Conservation (phyloP, 371 early-diverging fungal species). For the Saksenaea vasiformis region DNA sequence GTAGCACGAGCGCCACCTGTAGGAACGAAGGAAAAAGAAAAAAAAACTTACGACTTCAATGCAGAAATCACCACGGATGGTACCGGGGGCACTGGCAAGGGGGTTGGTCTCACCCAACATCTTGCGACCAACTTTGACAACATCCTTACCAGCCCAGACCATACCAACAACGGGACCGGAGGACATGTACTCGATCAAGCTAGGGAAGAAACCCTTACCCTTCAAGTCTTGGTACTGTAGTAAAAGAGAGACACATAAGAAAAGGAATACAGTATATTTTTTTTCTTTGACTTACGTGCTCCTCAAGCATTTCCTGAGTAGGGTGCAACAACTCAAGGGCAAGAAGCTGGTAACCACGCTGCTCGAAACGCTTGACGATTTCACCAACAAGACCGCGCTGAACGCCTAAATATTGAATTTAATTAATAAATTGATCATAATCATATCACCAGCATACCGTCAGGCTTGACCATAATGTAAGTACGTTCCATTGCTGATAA, state of each 20-base stretch:
- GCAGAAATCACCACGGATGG: slow-evolving; percentile 99
- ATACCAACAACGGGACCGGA: slow-evolving; percentile 93
- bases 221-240: slow-evolving; percentile 86
- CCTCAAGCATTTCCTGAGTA: slow-evolving; percentile 75
- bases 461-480: slow-evolving; percentile 80
- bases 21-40: neutral
- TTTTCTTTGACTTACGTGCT: slow-evolving; percentile 75
- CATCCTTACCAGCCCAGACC: slow-evolving; percentile 97
- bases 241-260: neutral
- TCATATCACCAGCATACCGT: slow-evolving; percentile 21
- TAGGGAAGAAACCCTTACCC: slow-evolving; percentile 95
- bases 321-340: slow-evolving; percentile 87
- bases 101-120: slow-evolving; percentile 97
- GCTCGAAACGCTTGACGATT: slow-evolving; percentile 95
- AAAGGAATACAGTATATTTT: neutral
- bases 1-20: slow-evolving; percentile 17
- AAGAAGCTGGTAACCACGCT: slow-evolving; percentile 81
- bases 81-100: slow-evolving; percentile 93
- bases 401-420: slow-evolving; percentile 53
- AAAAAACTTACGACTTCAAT: slow-evolving; percentile 67
- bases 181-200: slow-evolving; percentile 85
- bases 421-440: neutral
- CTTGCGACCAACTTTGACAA: slow-evolving; percentile 94
- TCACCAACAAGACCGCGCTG: slow-evolving; percentile 96
- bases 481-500: slow-evolving; percentile 72